phyloP scores from a whole-genome alignment of 495 filamentous ascomycete species.

The Ramalina peruviana region DNA sequence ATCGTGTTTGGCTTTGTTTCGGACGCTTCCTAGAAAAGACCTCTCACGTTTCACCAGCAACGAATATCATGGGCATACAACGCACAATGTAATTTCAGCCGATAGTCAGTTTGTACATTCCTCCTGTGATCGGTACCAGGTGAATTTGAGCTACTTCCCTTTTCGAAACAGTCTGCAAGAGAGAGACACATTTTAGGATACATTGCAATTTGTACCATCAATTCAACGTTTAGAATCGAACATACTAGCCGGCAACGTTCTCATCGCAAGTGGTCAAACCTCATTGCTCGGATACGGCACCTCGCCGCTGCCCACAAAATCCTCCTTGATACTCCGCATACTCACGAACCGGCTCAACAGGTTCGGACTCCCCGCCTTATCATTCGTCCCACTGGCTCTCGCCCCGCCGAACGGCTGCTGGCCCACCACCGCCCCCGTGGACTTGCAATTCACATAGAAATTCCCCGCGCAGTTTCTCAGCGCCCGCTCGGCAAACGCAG shows the following conservation, averaged over 20 bases:
- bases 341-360: slow-evolving; percentile 70
- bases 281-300: slow-evolving; percentile 75
- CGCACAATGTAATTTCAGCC: no score
- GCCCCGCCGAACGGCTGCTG: slow-evolving; percentile 88
- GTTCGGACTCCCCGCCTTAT: slow-evolving; percentile 75
- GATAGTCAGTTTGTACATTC: no score
- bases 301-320: slow-evolving; percentile 53
- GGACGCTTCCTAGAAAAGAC: background rate
- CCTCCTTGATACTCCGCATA: slow-evolving; percentile 79
- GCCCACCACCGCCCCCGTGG: slow-evolving; percentile 79
- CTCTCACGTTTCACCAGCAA: no score
- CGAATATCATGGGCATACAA: no score
- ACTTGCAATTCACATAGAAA: slow-evolving; percentile 90
- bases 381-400: slow-evolving; percentile 76
- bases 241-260: no score
- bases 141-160: background rate
- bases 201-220: no score
- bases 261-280: background rate
- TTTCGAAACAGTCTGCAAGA: no score
- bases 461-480: slow-evolving; percentile 70
- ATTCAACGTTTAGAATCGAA: no score
- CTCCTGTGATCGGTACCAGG: background rate
- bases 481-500: slow-evolving; percentile 57
- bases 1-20: background rate
- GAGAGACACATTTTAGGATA: no score